These are phyloP conservation scores for Neurospora intermedia DNA, from an alignment of 495 filamentous ascomycete species.

Conservation along the genomic window DNA sequence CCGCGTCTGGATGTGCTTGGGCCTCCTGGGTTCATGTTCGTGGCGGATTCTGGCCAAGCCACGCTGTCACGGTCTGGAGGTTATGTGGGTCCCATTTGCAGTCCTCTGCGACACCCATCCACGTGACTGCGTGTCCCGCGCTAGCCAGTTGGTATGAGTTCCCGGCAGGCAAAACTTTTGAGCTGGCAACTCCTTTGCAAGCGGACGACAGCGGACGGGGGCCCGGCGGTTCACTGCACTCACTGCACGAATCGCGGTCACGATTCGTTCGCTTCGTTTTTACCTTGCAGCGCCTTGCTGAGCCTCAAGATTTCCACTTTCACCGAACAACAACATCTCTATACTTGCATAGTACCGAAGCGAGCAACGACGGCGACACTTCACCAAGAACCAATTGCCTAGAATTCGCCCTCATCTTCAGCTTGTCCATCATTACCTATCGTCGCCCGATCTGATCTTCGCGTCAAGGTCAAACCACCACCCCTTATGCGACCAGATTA, in stretches of 20 bases:
- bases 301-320: neutral
- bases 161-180: neutral
- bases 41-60: neutral
- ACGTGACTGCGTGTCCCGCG: neutral
- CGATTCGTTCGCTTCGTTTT: neutral
- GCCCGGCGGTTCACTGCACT: neutral
- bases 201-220: neutral
- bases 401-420: neutral
- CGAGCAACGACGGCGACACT: neutral
- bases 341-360: neutral
- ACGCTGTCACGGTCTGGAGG: neutral
- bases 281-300: neutral
- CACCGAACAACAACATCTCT: neutral
- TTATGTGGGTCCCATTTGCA: neutral
- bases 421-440: neutral
- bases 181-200: neutral
- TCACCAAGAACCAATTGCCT: neutral
- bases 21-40: neutral
- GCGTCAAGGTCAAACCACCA: neutral
- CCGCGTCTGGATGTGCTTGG: neutral
- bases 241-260: neutral
- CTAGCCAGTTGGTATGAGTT: neutral
- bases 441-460: neutral
- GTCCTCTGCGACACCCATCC: neutral
- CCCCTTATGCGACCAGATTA: neutral